These are phyloP conservation scores for Cinnamomum chago DNA, from an alignment of 164 flowering plant genomes.

Conservation along the genomic window DNA sequence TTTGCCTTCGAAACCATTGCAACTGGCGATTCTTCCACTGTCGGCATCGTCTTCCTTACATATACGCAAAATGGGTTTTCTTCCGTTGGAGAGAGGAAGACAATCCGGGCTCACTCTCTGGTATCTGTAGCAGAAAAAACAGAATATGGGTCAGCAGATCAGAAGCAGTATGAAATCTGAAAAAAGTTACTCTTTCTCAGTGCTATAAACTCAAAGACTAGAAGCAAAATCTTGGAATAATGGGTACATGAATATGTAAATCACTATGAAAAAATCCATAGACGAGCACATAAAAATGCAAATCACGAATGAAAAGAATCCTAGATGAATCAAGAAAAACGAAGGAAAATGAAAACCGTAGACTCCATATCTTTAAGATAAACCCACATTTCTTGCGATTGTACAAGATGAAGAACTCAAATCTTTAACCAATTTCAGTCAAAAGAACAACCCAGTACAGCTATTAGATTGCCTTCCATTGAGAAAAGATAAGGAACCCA, in stretches of 20 bases:
- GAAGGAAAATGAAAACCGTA: background rate
- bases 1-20: slow-evolving; percentile 16
- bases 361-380: background rate
- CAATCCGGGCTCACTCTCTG: slow-evolving; percentile 34
- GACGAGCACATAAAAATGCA: background rate
- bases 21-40: slow-evolving; percentile 8
- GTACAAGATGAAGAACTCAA: background rate
- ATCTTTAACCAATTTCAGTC: slow-evolving; percentile 1
- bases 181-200: background rate
- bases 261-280: background rate
- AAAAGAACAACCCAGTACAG: background rate
- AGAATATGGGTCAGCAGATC: background rate
- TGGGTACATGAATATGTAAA: background rate
- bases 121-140: slow-evolving; percentile 21
- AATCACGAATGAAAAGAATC: background rate
- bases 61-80: slow-evolving; percentile 17
- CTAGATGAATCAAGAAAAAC: background rate
- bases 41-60: slow-evolving; percentile 25
- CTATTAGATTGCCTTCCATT: background rate
- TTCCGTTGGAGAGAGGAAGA: slow-evolving; percentile 26
- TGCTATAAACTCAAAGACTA: background rate
- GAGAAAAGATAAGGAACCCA: background rate
- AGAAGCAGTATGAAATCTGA: background rate
- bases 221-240: background rate
- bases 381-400: background rate